Conservation (phyloP, 805 yeast species). For the Debaryomyces tyrocola region DNA sequence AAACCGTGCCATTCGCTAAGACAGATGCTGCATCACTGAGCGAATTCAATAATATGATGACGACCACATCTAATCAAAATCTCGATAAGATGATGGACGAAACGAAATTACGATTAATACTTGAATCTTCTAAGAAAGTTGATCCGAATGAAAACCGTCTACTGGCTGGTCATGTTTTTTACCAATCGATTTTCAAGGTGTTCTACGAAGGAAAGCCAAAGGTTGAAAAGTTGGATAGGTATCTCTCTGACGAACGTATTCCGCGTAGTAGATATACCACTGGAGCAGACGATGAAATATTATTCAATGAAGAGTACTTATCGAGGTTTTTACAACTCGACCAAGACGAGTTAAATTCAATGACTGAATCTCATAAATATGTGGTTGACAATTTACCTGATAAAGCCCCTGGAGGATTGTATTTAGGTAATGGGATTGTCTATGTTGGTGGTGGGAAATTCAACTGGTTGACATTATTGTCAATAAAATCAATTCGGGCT, state of each 20-base stretch:
- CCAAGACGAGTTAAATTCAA: conserved; percentile 39
- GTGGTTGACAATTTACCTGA: conserved; percentile 49
- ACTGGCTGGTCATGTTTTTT: conserved; percentile 41
- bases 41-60: conserved; percentile 8
- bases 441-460: conserved; percentile 81
- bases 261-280: conserved; percentile 53
- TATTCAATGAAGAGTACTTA: conserved; percentile 55
- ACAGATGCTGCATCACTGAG: conserved; percentile 9
- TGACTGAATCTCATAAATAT: conserved; percentile 47
- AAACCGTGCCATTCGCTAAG: conserved; percentile 12
- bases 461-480: conserved; percentile 67
- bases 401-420: conserved; percentile 32
- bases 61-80: conserved; percentile 1
- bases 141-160: conserved; percentile 14
- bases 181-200: conserved; percentile 40
- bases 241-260: conserved; percentile 46
- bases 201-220: conserved; percentile 47
- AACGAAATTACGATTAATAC: conserved; percentile 5
- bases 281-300: conserved; percentile 23
- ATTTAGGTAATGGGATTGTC: conserved; percentile 55
- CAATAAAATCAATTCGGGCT: conserved; percentile 64
- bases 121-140: conserved; percentile 1
- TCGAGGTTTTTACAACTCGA: conserved; percentile 48
- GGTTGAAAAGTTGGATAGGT: conserved; percentile 41
- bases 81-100: conserved; percentile 5